Base-by-base conservation (phyloP, 345 rosid genomes). In the Noccaea bulbosa region DNA sequence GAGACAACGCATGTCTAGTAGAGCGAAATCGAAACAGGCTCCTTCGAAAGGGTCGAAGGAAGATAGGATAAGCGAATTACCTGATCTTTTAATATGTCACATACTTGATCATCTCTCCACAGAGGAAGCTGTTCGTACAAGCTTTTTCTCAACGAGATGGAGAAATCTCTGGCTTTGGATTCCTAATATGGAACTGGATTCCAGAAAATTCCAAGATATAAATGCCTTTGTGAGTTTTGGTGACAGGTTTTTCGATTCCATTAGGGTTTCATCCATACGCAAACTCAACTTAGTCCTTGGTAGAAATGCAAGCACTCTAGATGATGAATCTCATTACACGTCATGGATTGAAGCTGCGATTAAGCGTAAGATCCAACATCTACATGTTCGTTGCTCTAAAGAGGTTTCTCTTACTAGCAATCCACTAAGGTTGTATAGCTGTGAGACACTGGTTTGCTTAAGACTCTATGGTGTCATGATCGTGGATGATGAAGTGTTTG, bases 301-400 rank as follows among this genome's bases (percentile, higher is more conserved):
- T 2, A 32, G 1, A 1, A 11, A 14, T 3, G 35, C 6, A 5
- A 38, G 15, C 41, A 7, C 4, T 10, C 17, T 10, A 56, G 14
- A 33, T 49, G 39, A 11, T 45, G 4, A 1, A 1, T 32, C 24
- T 16, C 60, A 6, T 62, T 5, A 17, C 45, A 17, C 3, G 0
- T 9, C 37, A 52, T 62, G 62, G 75, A 17, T 71, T 20, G 35
- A 61, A 32, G 61, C 45, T 6, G 57, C 17, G 2, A 24, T 30
- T 10, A 50, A 1, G 5, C 52, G 61, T 20, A 62, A 10, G 45
- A 24, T 71, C 38, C 14, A 17, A 33, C 60, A 50, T 49, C 24
- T 70, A 7, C 17, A 8, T 45, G 22, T 56, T 10, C 14, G 2
- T 1, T 57, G 30, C 5, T 0, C 2, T 52, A 16, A 16, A 53